A percentile compares a stretch with the other conserved stretches of the same genome.
Evolutionary conservation across 495 filamentous ascomycete species (phyloP).

Genomic region (Penicillium steckii): DNA sequence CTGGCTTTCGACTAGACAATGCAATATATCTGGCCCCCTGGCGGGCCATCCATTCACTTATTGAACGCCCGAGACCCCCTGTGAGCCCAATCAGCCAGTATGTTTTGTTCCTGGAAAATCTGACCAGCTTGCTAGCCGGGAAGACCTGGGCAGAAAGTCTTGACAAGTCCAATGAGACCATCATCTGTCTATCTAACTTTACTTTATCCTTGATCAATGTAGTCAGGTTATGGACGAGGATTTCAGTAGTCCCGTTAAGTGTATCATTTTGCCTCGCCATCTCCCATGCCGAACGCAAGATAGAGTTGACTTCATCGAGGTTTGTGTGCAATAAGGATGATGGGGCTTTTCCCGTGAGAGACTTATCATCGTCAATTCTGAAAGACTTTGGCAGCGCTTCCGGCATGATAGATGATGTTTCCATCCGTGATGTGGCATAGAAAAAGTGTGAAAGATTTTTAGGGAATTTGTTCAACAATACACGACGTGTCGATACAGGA

Average conservation of each 20-base stretch:
- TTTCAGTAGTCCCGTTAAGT: neutral
- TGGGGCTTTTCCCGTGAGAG: neutral
- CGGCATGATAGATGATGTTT: neutral
- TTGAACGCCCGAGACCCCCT: constrained; percentile 1
- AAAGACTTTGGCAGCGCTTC: neutral
- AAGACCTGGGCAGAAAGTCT: neutral
- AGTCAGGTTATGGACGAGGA: neutral
- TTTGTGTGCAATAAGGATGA: neutral
- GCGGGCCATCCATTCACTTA: neutral
- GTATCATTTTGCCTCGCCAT: neutral
- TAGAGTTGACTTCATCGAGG: neutral
- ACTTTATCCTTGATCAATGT: neutral
- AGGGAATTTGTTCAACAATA: neutral
- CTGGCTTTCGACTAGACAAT: neutral
- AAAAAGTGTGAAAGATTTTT: neutral
- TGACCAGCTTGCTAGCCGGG: neutral
- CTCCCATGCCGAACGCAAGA: neutral
- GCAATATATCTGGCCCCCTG: constrained; percentile 4
- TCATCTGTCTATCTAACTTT: neutral
- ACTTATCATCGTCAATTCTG: neutral
- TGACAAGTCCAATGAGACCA: neutral
- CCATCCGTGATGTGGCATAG: neutral
- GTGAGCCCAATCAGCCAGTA: constrained; percentile 1
- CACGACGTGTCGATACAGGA: constrained; percentile 6
- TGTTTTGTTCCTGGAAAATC: constrained; percentile 7